Evolutionary conservation across 2,329 filamentous ascomycete species (phyloP).

Genomic region (Ilyonectria robusta): DNA sequence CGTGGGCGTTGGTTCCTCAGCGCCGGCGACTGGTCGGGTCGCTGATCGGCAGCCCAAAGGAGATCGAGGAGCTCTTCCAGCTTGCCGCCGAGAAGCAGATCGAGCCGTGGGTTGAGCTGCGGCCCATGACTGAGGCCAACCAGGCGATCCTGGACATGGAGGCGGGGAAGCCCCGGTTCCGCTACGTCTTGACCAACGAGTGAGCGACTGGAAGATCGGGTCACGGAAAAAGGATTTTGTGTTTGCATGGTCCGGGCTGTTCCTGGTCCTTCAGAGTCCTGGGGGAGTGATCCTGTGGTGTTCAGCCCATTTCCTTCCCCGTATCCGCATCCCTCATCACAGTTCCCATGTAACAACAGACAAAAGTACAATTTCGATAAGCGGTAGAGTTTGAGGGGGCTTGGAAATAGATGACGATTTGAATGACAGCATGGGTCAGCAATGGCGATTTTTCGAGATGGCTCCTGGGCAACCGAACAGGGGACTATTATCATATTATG

Average conservation of each 20-base stretch:
- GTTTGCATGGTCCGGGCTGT: conserved; percentile 3
- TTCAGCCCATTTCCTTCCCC: conserved; percentile 1
- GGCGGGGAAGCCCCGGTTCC: conserved; percentile 63
- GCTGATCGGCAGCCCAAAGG: conserved; percentile 63
- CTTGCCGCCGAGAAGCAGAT: conserved; percentile 69
- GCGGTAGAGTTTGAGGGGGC: neutral
- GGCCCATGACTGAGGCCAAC: conserved; percentile 69
- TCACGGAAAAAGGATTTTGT: neutral
- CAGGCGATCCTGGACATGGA: conserved; percentile 69
- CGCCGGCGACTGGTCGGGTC: conserved; percentile 50
- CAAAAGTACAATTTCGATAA: conserved; percentile 8
- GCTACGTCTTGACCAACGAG: conserved; percentile 60
- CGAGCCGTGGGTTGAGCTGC: conserved; percentile 68
- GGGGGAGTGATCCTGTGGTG: neutral
- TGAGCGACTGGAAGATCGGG: neutral
- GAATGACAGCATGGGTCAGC: neutral
- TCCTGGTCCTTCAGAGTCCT: neutral
- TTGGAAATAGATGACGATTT: neutral
- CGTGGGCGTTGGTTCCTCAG: conserved; percentile 33
- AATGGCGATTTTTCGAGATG: neutral
- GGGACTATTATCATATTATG: neutral
- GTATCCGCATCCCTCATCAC: neutral
- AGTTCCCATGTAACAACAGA: conserved; percentile 13
- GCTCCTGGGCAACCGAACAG: neutral
- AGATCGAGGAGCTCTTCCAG: conserved; percentile 72